Evolutionary conservation across 2,329 filamentous ascomycete species (phyloP), one percentile per base, ranked within the genome.

Genomic region (Dendrostoma leiphaemia): DNA sequence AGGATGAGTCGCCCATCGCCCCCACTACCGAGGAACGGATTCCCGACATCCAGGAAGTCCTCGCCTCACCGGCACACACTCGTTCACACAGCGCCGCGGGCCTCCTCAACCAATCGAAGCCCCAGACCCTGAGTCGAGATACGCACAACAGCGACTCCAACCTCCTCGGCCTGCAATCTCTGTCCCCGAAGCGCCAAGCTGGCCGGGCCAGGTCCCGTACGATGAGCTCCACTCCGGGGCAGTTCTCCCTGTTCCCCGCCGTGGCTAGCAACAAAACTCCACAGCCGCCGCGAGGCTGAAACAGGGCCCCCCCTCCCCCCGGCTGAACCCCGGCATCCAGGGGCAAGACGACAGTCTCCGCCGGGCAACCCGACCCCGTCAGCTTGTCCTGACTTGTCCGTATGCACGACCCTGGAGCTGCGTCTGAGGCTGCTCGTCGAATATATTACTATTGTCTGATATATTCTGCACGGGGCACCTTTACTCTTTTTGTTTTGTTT

Each of bases 201-300:
- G 67, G 69, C 24, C 71, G 77, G 8, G 66, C 69, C 17, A 71
- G 77, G 10, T 73, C 77, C 3, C 67, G 74, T 54, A 80, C 77
- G 8, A 71, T 76, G 13, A 79, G 76, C 57, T 74, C 71, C 64
- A 69, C 70, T 1, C 69, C 75, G n/a, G 75, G 73, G 19, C 75
- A 75, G 58, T 80, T 76, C 59, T 72, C 72, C 35, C 64, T 77
- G 13, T 79, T 78, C 58, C 76, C 76, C 10, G 28, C 29, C 17
- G 37, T 48, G 17, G 26, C 37, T 21, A 23, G 44, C 44, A 46
- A 29, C 45, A 54, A 41, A 45, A 37, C 51, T 48, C 48, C 13
- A 29, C n/a, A n/a, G n/a, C 48, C 37, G 40, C 55, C 23, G 37
- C 55, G 32, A 54, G 50, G 21, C 17, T 55, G 34, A 58, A 52